These are phyloP conservation scores for Apophysomyces variabilis DNA, from an alignment of 371 early-diverging fungal genomes.

Conservation along the genomic window DNA sequence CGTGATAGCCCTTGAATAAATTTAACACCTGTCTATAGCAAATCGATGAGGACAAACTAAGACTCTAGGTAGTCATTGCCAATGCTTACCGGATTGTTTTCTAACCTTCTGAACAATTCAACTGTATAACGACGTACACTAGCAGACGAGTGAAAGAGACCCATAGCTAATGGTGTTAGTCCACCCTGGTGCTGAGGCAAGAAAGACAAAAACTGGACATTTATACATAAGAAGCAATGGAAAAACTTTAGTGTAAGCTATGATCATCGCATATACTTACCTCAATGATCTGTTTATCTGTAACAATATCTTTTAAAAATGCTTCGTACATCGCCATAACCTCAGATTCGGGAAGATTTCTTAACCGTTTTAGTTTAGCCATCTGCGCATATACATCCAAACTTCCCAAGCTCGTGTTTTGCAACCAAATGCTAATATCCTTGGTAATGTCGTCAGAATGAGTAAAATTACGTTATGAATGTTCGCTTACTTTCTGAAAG, in stretches of 20 bases:
- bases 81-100: conserved; percentile 63
- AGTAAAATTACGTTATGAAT: background rate
- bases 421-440: conserved; percentile 63
- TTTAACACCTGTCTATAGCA: conserved; percentile 36
- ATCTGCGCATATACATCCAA: conserved; percentile 77
- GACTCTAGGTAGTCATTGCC: background rate
- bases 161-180: conserved; percentile 77
- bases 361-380: conserved; percentile 60
- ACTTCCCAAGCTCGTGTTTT: conserved; percentile 59
- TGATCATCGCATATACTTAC: conserved; percentile 31
- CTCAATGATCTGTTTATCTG: conserved; percentile 84
- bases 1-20: conserved; percentile 47
- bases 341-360: conserved; percentile 67
- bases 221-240: background rate
- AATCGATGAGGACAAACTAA: background rate
- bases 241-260: background rate
- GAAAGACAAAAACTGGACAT: conserved; percentile 67
- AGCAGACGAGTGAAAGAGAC: conserved; percentile 78
- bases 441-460: conserved; percentile 20
- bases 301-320: conserved; percentile 61
- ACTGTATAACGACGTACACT: conserved; percentile 66
- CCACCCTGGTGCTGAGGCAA: conserved; percentile 87
- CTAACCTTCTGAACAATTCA: conserved; percentile 68
- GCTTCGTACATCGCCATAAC: conserved; percentile 69
- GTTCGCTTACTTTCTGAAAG: conserved; percentile 52